Evolutionary conservation across 2,329 filamentous ascomycete genomes (phyloP), one percentile per base, ranked within the genome.

Genomic region (Aspergillus vadensis): DNA sequence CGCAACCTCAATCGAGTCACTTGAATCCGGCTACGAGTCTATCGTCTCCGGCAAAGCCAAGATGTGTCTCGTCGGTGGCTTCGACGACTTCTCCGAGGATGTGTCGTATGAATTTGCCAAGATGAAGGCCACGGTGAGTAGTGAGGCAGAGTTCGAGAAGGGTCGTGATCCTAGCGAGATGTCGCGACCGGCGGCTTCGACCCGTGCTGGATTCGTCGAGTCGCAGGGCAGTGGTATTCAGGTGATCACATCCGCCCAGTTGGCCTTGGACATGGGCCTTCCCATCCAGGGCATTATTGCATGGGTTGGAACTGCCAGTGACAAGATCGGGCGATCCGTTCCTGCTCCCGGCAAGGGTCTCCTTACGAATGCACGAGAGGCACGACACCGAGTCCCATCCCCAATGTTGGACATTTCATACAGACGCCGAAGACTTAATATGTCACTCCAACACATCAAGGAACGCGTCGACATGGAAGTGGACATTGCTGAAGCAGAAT

Each of bases 71-170:
- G 94, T 97, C 59, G 93, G 93, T 85, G 93, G 93, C 69, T 97
- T 97, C 72, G 93, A 98, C 80, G 94, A 98, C 79, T 96, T 98
- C 81, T 91, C 94, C 72, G 93, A 97, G 79, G 94, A 97, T 80
- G 94, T 92, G 57, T 97, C 94, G 2, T 97, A 96, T 74, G 93
- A 97, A 78, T 98, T 98, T 75, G 93, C 93, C 81, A 97, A 97
- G 83, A 98, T 98, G 94, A 95, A 96, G 80, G 93, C 93, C 59
- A 97, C 93, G 55, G 96, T 91, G 85, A 97, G 97, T 73, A 92
- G 92, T 36, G 88, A 96, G 60, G 92, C 96, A 67, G 94, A 98
- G 77, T 90, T 97, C 68, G 91, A 87, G 6, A 93, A 97, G 70
- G 94, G 94, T 53, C 90, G 94, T 66, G 96, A 92, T 49, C 92